Evolutionary conservation across 164 flowering plant genomes (phyloP).

Genomic region (Houttuynia cordata): DNA sequence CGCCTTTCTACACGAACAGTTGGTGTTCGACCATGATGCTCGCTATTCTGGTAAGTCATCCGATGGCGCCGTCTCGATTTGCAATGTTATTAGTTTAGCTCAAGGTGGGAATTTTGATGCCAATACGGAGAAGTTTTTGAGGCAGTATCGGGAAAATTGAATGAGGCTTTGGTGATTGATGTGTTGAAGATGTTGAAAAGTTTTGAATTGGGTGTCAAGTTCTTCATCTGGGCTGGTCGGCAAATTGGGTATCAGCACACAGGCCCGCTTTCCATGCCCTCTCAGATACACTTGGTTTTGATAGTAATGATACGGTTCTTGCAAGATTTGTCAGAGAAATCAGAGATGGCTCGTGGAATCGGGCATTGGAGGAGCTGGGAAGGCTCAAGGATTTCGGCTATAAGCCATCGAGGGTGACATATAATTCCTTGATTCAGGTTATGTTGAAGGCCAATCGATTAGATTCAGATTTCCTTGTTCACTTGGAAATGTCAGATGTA

Average conservation of each 20-base stretch:
- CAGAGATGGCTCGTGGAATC: conserved; percentile 60
- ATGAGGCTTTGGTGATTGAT: conserved; percentile 41
- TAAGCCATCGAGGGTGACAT: conserved; percentile 50
- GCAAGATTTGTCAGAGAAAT: conserved; percentile 49
- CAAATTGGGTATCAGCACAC: conserved; percentile 78
- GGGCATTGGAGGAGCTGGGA: conserved; percentile 83
- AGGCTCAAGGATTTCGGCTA: conserved; percentile 81
- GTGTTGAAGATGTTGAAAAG: conserved; percentile 42
- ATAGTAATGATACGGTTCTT: conserved; percentile 21
- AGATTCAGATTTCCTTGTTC: conserved; percentile 52
- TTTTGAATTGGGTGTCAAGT: conserved; percentile 48
- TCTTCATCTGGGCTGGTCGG: conserved; percentile 82
- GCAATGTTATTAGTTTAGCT: too few relatives aligned
- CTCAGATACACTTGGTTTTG: conserved; percentile 36
- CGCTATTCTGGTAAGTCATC: too few relatives aligned
- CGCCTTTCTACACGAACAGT: too few relatives aligned
- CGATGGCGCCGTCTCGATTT: too few relatives aligned
- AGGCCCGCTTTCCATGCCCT: conserved; percentile 45
- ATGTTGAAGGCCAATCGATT: conserved; percentile 51
- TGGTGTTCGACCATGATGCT: too few relatives aligned
- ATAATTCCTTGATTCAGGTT: conserved; percentile 64
- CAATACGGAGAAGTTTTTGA: conserved; percentile 46
- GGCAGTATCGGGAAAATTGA: conserved; percentile 57
- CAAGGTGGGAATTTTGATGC: too few relatives aligned
- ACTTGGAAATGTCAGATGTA: conserved; percentile 48